A percentile compares a stretch with the other conserved stretches of the same genome.
phyloP scores from a whole-genome alignment of 345 rosid genomes.

The Anastatica hierochuntica region DNA sequence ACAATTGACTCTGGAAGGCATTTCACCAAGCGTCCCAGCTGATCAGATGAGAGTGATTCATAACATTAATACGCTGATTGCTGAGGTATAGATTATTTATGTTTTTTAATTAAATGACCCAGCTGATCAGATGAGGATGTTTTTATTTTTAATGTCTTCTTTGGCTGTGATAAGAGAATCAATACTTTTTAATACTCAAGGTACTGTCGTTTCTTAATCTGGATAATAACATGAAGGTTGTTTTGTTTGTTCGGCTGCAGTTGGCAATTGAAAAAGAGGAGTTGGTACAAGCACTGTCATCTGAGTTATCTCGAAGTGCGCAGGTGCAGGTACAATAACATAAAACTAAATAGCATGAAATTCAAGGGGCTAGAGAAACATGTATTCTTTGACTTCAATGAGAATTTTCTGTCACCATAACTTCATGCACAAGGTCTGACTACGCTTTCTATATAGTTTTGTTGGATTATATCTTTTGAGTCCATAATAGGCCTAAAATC shows the following conservation, averaged over 20 bases:
- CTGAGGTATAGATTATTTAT: constrained; percentile 48
- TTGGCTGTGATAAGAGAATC: not conserved
- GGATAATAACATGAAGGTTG: not conserved
- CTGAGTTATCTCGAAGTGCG: constrained; percentile 61
- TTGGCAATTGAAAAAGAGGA: constrained; percentile 84
- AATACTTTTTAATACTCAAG: not conserved
- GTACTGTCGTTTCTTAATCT: constrained; percentile 3
- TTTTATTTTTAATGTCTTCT: not conserved
- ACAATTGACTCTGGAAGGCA: constrained; percentile 37
- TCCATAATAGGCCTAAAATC: not conserved
- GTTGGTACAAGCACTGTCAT: constrained; percentile 58
- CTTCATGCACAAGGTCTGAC: not conserved
- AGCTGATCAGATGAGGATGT: not conserved
- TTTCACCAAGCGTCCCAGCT: constrained; percentile 54
- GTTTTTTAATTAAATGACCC: no score
- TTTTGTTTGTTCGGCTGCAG: constrained; percentile 35
- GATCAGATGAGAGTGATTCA: constrained; percentile 73
- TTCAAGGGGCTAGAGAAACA: not conserved
- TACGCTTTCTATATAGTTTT: not conserved
- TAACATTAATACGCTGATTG: constrained; percentile 55
- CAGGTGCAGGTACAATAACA: constrained; percentile 54
- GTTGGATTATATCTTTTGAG: no score
- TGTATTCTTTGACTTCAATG: not conserved
- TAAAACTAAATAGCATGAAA: not conserved
- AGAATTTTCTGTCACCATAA: not conserved